These are phyloP conservation scores for Colletotrichum cereale DNA, from an alignment of 2,329 filamentous ascomycete genomes.

Conservation along the genomic window DNA sequence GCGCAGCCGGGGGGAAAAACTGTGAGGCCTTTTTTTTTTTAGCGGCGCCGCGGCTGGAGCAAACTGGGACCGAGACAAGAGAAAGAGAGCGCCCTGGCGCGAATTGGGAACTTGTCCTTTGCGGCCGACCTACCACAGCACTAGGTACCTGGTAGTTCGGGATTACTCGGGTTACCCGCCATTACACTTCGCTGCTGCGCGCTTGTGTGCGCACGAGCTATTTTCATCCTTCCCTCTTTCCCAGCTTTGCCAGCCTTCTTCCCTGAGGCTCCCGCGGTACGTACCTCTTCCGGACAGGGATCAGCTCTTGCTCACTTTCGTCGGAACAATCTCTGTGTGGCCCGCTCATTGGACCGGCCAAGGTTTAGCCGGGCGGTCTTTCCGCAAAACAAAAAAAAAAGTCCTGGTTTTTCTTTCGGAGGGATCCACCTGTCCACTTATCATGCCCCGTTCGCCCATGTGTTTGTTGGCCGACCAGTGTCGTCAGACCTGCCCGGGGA, in stretches of 20 bases:
- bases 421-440: slow-evolving; percentile 31
- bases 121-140: slow-evolving; percentile 21
- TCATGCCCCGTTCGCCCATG: slow-evolving; percentile 38
- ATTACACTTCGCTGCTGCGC: slow-evolving; percentile 11
- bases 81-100: neutral
- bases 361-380: slow-evolving; percentile 32
- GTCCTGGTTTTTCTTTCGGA: slow-evolving; percentile 20
- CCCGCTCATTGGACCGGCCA: slow-evolving; percentile 11
- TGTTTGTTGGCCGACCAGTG: slow-evolving; percentile 27
- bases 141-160: slow-evolving; percentile 42
- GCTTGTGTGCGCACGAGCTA: slow-evolving; percentile 22
- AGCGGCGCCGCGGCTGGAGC: slow-evolving; percentile 32
- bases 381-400: no score
- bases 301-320: slow-evolving; percentile 10
- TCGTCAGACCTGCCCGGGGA: slow-evolving; percentile 15
- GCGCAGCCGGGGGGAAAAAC: slow-evolving; percentile 33
- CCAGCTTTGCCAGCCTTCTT: neutral
- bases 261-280: neutral
- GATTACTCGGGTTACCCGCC: slow-evolving; percentile 41
- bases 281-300: neutral
- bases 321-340: slow-evolving; percentile 33
- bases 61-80: slow-evolving; percentile 11
- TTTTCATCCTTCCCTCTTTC: neutral
- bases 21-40: slow-evolving; percentile 41
- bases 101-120: slow-evolving; percentile 39